Evolutionary conservation across 331 rosid species (phyloP), one percentile per base, ranked within the genome.

Genomic region (Arachis monticola): DNA sequence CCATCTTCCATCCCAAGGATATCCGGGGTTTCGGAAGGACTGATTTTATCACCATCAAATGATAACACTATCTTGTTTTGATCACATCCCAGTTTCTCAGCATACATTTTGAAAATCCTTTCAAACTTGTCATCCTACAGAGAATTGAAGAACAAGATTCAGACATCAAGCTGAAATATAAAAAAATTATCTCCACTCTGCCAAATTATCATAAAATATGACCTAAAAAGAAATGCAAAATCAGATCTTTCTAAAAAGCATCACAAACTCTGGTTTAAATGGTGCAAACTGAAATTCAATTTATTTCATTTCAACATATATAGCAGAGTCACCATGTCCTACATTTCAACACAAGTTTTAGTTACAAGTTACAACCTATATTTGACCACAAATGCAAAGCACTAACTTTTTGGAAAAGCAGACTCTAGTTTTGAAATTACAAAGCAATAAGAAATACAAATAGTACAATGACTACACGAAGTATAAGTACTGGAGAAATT

Each of bases 11-110:
- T 92, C 35, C 88, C 97, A 67, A 92, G 91, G 72, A 67, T 53
- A 12, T 60, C 79, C 61, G 99, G 97, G 62, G 97, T 92, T 47
- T 85, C 88, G 46, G 86, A 76, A 41, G 83, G 77, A 77, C 83
- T 73, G 35, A 94, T 59, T 86, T 83, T 90, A 68, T 94, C 97
- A 32, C 99, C 99, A 68, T 94, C 99, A 77, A 94, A 94, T 59
- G 83, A 65, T 73, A 94, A 83, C 17, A 86, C 91, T 58, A 94
- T 79, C 58, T 60, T 86, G 73, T 76, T 76, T 2, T n/a, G 65
- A 79, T 89, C 97, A 42, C 89, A 83, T 80, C 83, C 88, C 72
- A 67, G 76, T 76, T 86, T 94, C 47, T 88, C 93, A 0, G 97
- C 88, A 53, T 94, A 90, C 76, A 83, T 56, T 79, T 88, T 90